Percentiles rank a stretch among this genome's conserved stretches.
phyloP scores from a whole-genome alignment of 306 rosid genomes.

The Cucurbita ficifolia region DNA sequence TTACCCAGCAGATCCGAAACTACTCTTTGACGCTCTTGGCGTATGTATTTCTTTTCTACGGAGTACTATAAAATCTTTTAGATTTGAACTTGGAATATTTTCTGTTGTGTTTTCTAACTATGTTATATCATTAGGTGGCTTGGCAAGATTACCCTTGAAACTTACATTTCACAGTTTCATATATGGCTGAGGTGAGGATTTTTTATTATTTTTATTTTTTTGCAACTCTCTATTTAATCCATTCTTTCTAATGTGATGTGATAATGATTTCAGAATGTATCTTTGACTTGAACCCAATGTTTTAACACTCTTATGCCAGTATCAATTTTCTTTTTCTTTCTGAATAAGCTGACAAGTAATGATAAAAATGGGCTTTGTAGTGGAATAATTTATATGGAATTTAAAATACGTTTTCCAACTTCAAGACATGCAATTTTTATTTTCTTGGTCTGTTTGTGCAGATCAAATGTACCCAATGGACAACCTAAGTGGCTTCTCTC shows the following conservation, averaged over 20 bases:
- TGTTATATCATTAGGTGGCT: conserved; percentile 61
- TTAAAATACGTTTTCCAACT: neutral
- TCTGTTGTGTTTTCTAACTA: neutral
- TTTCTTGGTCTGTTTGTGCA: conserved; percentile 15
- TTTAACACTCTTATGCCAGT: neutral
- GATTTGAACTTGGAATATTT: neutral
- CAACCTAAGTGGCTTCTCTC: conserved; percentile 98
- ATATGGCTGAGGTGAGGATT: conserved; percentile 88
- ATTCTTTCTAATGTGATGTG: neutral
- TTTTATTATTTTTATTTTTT: neutral
- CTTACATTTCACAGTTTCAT: conserved; percentile 96
- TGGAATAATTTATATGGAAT: neutral
- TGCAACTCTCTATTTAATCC: neutral
- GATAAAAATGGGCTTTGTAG: neutral
- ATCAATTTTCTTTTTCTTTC: neutral
- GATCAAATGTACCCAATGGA: conserved; percentile 84
- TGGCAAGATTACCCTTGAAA: conserved; percentile 95
- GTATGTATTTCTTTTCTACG: conserved; percentile 40
- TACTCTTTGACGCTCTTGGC: conserved; percentile 76
- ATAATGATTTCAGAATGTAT: neutral
- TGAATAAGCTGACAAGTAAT: neutral
- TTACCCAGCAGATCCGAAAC: conserved; percentile 71
- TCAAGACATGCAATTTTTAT: neutral
- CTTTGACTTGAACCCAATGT: neutral
- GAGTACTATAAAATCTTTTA: neutral